These are phyloP conservation scores for Naumovozyma dairenensis DNA, from an alignment of 805 yeast species.

Conservation along the genomic window DNA sequence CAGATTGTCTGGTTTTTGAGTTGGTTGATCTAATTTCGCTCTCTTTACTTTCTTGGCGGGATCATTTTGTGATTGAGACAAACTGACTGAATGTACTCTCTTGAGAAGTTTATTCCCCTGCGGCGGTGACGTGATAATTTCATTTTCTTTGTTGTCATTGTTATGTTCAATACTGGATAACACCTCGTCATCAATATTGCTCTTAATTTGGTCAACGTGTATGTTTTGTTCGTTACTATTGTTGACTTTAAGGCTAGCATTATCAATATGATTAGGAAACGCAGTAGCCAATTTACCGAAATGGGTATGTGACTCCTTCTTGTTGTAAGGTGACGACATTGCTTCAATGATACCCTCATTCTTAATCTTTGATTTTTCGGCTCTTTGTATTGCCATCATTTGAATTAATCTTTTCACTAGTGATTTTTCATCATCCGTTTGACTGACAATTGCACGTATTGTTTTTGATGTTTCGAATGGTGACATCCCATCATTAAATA, in stretches of 20 bases:
- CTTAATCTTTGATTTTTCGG: constrained; percentile 5
- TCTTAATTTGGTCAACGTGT: too few relatives aligned
- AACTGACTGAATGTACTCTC: constrained; percentile 20
- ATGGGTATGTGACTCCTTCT: background rate
- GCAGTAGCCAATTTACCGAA: background rate
- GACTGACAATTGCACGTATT: constrained; percentile 12
- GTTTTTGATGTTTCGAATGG: constrained; percentile 7
- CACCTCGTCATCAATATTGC: background rate
- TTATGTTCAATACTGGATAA: background rate
- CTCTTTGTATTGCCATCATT: constrained; percentile 16
- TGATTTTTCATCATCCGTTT: constrained; percentile 19
- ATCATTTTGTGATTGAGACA: constrained; percentile 20
- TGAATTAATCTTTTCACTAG: constrained; percentile 14
- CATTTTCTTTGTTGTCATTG: background rate
- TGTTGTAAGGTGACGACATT: background rate
- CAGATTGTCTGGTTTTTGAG: constrained; percentile 10
- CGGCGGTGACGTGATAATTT: background rate
- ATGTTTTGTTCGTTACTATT: too few relatives aligned
- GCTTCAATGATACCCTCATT: too few relatives aligned
- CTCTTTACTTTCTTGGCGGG: constrained; percentile 24
- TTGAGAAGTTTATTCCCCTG: constrained; percentile 10
- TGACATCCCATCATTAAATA: constrained; percentile 42
- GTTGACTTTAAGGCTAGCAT: too few relatives aligned
- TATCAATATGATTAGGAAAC: constrained; percentile 1
- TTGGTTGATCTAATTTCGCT: constrained; percentile 24